Conservation (phyloP, 139 green algal genomes). For the Picochlorum sp. region DNA sequence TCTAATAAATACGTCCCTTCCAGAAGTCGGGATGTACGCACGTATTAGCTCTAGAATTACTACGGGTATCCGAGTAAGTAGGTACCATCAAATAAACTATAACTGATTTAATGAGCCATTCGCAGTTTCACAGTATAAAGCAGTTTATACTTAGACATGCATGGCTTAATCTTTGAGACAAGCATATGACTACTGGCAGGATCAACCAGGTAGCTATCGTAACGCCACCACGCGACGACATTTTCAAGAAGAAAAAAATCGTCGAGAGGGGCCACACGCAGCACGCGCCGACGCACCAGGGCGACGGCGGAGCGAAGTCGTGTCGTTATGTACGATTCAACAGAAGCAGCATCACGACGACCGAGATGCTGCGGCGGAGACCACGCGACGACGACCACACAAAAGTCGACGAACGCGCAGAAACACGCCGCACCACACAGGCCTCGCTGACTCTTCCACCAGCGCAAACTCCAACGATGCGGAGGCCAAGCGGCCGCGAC, state of each 20-base stretch:
- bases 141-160: slow-evolving; percentile 99
- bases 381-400: background rate
- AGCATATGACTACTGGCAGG: slow-evolving; percentile 97
- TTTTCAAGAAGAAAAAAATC: no score
- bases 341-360: background rate
- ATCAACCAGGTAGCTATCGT: slow-evolving; percentile 86
- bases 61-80: slow-evolving; percentile 68
- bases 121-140: slow-evolving; percentile 99
- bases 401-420: background rate
- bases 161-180: slow-evolving; percentile 99
- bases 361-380: background rate
- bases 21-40: slow-evolving; percentile 80
- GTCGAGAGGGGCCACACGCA: slow-evolving; percentile 6
- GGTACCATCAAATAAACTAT: slow-evolving; percentile 99
- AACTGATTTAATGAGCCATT: slow-evolving; percentile 99
- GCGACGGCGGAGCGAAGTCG: background rate
- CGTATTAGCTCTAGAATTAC: slow-evolving; percentile 93
- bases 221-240: background rate
- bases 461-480: no score
- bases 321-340: background rate
- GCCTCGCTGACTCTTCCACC: background rate
- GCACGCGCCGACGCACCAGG: background rate
- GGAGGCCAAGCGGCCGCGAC: no score
- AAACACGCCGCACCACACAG: background rate
- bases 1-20: slow-evolving; percentile 93